These are phyloP conservation scores for Petunia hybrid DNA, from an alignment of 305 asterid genomes.

Conservation along the genomic window DNA sequence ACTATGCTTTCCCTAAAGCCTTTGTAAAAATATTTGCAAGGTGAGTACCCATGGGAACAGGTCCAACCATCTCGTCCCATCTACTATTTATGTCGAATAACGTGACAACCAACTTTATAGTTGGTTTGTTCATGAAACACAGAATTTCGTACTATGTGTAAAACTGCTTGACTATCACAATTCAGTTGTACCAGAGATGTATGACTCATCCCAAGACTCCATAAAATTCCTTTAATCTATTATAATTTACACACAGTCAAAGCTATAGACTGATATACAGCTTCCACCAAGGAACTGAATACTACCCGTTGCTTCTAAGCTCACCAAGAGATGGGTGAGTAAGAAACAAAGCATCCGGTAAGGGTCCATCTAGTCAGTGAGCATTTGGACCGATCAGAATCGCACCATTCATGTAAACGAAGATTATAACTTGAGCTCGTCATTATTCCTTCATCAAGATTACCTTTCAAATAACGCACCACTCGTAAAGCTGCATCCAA, in stretches of 20 bases:
- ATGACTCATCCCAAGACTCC: neutral
- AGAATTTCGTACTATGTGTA: no score
- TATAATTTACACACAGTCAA: neutral
- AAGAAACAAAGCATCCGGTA: no score
- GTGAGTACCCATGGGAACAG: neutral
- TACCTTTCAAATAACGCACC: neutral
- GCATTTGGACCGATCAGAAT: no score
- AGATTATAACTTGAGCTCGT: neutral
- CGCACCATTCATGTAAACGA: no score
- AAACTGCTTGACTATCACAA: no score
- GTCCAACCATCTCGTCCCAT: no score
- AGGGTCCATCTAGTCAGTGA: no score
- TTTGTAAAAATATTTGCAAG: neutral
- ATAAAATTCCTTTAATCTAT: neutral
- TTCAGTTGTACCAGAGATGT: neutral
- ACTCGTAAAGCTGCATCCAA: neutral
- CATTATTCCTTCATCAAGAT: neutral
- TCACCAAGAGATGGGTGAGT: no score
- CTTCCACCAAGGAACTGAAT: neutral
- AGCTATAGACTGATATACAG: neutral
- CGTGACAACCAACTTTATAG: neutral
- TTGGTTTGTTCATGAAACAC: no score
- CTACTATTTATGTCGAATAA: neutral
- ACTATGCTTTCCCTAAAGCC: neutral
- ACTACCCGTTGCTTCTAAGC: neutral